These are phyloP conservation scores for Fomitopsis pulvina DNA, from an alignment of 768 basidiomycete species.

Conservation along the genomic window DNA sequence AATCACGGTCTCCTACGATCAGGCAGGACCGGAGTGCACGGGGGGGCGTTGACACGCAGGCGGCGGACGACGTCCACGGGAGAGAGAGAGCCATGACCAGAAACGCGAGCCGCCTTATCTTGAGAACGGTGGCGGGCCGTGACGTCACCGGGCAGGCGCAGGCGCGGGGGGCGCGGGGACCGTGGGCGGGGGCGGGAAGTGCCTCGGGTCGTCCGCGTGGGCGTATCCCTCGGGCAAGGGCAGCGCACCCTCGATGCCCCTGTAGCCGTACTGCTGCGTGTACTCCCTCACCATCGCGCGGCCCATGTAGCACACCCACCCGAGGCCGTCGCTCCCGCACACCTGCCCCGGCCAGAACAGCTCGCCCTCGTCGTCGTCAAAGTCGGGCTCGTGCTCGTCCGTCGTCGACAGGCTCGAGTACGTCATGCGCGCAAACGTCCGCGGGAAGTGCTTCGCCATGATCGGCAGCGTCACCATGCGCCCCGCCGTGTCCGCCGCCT, in stretches of 20 bases:
- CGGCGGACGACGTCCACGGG: conserved; percentile 2
- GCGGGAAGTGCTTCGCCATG: conserved; percentile 66
- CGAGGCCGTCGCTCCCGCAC: conserved; percentile 69
- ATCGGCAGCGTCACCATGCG: conserved; percentile 56
- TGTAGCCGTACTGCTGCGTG: conserved; percentile 69
- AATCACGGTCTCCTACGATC: no score
- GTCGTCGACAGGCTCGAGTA: conserved; percentile 50
- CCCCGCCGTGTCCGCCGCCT: conserved; percentile 9
- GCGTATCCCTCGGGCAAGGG: conserved; percentile 36
- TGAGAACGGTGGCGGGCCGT: not conserved
- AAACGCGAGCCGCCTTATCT: not conserved
- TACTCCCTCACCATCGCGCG: conserved; percentile 83
- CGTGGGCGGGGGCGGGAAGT: not conserved
- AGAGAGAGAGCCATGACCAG: not conserved
- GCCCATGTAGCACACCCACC: conserved; percentile 85
- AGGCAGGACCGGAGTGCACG: no score
- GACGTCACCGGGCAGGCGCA: not conserved
- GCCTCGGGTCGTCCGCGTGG: not conserved
- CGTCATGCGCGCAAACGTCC: conserved; percentile 69
- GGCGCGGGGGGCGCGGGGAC: not conserved
- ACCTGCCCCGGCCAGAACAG: conserved; percentile 79
- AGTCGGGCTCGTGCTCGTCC: conserved; percentile 76
- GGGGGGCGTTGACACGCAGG: not conserved
- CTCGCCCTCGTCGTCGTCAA: conserved; percentile 82
- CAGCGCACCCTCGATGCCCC: conserved; percentile 65